These are phyloP conservation scores for Dicorynia guianensis DNA, from an alignment of 306 rosid genomes.

Conservation along the genomic window DNA sequence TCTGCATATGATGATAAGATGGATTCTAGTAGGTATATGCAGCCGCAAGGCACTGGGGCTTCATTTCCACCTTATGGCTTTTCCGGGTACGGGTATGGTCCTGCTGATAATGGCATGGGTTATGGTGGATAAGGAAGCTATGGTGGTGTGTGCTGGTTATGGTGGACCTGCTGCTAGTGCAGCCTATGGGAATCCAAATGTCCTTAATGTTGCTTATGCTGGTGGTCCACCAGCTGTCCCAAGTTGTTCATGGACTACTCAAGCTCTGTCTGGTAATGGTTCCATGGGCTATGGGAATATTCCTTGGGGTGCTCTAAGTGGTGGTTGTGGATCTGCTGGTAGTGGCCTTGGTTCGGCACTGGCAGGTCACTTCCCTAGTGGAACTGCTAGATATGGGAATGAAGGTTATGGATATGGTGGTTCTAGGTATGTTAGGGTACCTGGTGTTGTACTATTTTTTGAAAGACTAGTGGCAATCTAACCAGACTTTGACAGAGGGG, in stretches of 20 bases:
- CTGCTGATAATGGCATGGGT: constrained; percentile 83
- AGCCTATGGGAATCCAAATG: constrained; percentile 89
- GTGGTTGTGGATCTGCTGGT: constrained; percentile 71
- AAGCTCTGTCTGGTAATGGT: constrained; percentile 87
- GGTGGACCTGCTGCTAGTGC: constrained; percentile 90
- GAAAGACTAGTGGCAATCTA: too few relatives aligned
- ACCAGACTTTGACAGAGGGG: too few relatives aligned
- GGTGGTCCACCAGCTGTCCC: constrained; percentile 89
- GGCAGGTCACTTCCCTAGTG: constrained; percentile 94
- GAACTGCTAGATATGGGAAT: constrained; percentile 84
- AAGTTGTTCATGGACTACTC: constrained; percentile 89
- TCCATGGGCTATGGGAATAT: constrained; percentile 91
- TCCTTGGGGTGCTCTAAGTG: constrained; percentile 84
- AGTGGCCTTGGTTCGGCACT: constrained; percentile 79
- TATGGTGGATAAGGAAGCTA: constrained; percentile 88
- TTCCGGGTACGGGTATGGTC: constrained; percentile 95
- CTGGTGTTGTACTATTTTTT: too few relatives aligned
- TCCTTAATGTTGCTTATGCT: constrained; percentile 80
- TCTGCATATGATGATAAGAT: constrained; percentile 85
- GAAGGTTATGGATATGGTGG: constrained; percentile 95
- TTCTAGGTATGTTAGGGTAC: too few relatives aligned
- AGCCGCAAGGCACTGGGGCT: constrained; percentile 79
- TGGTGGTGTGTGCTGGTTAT: constrained; percentile 82
- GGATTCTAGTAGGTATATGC: constrained; percentile 95
- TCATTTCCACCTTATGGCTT: constrained; percentile 93